Evolutionary conservation across 2,329 filamentous ascomycete genomes (phyloP).

Genomic region (Trichoderma cornu-damae): DNA sequence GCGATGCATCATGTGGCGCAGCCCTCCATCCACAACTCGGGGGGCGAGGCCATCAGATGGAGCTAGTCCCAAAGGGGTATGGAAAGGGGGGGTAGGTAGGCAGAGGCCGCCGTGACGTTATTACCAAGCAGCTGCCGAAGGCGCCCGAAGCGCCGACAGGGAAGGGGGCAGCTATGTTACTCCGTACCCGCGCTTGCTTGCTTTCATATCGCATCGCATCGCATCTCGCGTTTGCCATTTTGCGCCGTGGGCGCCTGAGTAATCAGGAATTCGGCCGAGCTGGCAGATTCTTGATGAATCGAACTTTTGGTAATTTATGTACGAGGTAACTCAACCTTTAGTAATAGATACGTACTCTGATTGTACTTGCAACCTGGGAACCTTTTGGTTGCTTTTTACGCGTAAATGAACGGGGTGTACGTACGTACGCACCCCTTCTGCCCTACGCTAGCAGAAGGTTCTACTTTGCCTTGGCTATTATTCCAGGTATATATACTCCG

Average conservation of each 20-base stretch:
- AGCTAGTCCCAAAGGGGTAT: background rate
- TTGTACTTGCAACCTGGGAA: too few relatives aligned
- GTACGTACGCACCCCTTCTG: conserved; percentile 2
- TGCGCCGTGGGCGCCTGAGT: background rate
- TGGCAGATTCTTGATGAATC: background rate
- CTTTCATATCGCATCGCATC: background rate
- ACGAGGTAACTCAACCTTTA: too few relatives aligned
- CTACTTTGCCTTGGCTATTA: too few relatives aligned
- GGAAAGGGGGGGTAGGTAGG: background rate
- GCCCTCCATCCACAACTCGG: background rate
- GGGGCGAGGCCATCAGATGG: background rate
- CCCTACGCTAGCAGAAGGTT: too few relatives aligned
- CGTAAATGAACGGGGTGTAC: conserved; percentile 2
- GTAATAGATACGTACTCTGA: background rate
- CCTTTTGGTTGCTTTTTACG: too few relatives aligned
- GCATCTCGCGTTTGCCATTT: background rate
- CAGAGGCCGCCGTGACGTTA: conserved; percentile 15
- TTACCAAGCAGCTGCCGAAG: conserved; percentile 17
- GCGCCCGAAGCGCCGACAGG: conserved; percentile 13
- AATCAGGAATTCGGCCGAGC: background rate
- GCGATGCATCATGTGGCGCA: conserved; percentile 1
- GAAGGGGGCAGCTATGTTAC: background rate
- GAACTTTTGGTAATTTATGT: too few relatives aligned
- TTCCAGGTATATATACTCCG: background rate
- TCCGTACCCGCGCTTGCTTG: too few relatives aligned